Evolutionary conservation across 2,329 filamentous ascomycete species (phyloP), one percentile per base, ranked within the genome.

Genomic region (Talaromyces sp.): DNA sequence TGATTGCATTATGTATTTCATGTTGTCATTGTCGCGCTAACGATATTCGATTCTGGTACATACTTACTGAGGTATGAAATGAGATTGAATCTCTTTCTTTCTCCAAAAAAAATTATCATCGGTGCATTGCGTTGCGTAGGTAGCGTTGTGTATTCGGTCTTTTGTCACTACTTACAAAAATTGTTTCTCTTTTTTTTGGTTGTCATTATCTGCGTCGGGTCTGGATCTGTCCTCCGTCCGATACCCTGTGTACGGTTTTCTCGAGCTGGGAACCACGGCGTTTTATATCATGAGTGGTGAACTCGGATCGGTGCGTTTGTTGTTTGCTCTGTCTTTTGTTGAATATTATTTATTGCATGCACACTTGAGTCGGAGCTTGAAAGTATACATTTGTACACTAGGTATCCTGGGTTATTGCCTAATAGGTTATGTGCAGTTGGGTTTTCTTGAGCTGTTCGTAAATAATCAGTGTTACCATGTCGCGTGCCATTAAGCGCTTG

Each of bases 31-130:
- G n/a, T 53, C 8, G n/a, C 25, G 8, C 3, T 36, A 56, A 36
- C 15, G 19, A 56, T 63, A 49, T 65, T 47, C 19, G 36, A 63
- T 66, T 66, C 64, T 63, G 45, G 64, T 66, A 66, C 60, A 66
- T 66, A 66, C 34, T 66, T 58, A 29, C n/a, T 53, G 15, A 54
- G 51, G n/a, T 43, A 38, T 34, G 38, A 45, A 36, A 38, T 38
- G 56, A 43, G 45, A 13, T 53, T 22, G n/a, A 43, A 8, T 6
- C 34, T 53, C 34, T 64, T 65, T 60, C 47, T 58, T 65, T 60
- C 47, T 58, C 51, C 29, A 43, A 43, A 53, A 54, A 65, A 61
- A 53, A 31, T 45, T 5, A 54, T 34, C 49, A 61, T 65, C 49
- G 49, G 51, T 65, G 63, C 63, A 65, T 65, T 36, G 38, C 49